phyloP scores from a whole-genome alignment of 1,284 basidiomycete genomes.

The Trichosporon asahii region DNA sequence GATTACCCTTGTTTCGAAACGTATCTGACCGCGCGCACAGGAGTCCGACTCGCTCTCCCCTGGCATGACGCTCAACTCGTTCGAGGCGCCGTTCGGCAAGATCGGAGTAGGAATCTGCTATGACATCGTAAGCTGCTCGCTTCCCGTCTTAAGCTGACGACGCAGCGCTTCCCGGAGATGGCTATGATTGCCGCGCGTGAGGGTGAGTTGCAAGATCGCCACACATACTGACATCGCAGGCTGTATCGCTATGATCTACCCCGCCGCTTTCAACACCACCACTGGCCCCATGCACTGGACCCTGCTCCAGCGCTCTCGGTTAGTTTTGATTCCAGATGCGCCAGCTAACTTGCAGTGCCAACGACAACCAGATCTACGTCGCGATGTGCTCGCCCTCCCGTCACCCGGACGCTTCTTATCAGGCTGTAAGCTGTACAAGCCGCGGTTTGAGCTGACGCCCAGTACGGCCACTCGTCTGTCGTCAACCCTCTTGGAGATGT shows the following conservation, averaged over 20 bases:
- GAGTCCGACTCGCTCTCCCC: constrained; percentile 90
- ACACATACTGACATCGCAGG: constrained; percentile 56
- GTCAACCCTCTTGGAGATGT: constrained; percentile 86
- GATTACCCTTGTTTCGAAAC: background rate
- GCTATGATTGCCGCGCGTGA: constrained; percentile 84
- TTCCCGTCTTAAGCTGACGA: background rate
- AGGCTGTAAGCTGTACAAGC: constrained; percentile 60
- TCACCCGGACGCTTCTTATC: constrained; percentile 73
- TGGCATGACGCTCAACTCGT: constrained; percentile 71
- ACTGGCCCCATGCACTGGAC: constrained; percentile 98
- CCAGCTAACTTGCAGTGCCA: constrained; percentile 60
- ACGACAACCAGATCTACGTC: constrained; percentile 94
- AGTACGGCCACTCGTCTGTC: constrained; percentile 89
- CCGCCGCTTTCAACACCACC: constrained; percentile 63
- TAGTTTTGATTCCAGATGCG: constrained; percentile 25
- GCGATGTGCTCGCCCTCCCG: constrained; percentile 94
- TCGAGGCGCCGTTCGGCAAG: constrained; percentile 69
- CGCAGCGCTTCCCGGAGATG: constrained; percentile 82
- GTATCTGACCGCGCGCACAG: constrained; percentile 51
- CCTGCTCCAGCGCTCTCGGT: constrained; percentile 81
- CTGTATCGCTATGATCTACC: constrained; percentile 86
- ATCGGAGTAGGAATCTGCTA: constrained; percentile 55
- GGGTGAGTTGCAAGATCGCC: constrained; percentile 57
- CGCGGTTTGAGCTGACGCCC: constrained; percentile 11
- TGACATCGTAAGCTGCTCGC: constrained; percentile 50